Base-by-base conservation (phyloP, 345 rosid genomes). In the Eucalyptus guilfoylei region DNA sequence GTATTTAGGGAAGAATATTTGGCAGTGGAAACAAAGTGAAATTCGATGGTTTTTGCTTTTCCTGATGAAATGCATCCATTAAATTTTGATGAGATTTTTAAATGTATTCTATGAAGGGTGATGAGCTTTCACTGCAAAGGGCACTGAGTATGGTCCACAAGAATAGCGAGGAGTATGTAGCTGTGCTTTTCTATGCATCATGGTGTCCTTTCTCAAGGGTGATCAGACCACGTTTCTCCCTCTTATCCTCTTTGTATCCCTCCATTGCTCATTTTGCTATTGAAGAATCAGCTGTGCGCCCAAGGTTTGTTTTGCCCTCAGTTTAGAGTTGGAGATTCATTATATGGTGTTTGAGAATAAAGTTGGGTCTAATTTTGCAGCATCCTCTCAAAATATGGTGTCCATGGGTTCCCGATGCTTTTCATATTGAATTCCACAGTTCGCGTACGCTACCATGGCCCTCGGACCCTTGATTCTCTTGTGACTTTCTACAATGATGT, bases 161-260 rank as follows among this genome's bases (percentile, higher is more conserved):
- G 94, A 92, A 93, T 55, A 91, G 93, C 49, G 90, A 93, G 87
- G 92, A 92, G 34, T 95, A 94, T 81, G 98, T 95, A 88, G 98
- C 99, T 44, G 93, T 96, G 93, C 96, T 97, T 85, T 97, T 97
- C 90, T 96, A 96, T 90, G 98, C 99, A 55, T 94, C 98, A 6
- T 96, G 99, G 99, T 98, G 99, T 92, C 99, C 98, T 50, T 98
- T 98, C 90, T 98, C 99, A 6, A 91, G 94, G 89, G 90, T 89
- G n/a, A 94, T 98, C 86, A 92, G 96, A 67, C 99, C 98, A 9
- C 93, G 92, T 76, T 97, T 98, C 89, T 93, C 95, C 86, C 55
- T 94, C 88, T 90, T 98, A 58, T 91, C 99, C 54, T 93, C 96
- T 86, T 89, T 94, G 28, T 98, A 94, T 91, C 94, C 98, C 9